Evolutionary conservation across 2,329 filamentous ascomycete species (phyloP).

Genomic region (Tolypocladium inflatum): DNA sequence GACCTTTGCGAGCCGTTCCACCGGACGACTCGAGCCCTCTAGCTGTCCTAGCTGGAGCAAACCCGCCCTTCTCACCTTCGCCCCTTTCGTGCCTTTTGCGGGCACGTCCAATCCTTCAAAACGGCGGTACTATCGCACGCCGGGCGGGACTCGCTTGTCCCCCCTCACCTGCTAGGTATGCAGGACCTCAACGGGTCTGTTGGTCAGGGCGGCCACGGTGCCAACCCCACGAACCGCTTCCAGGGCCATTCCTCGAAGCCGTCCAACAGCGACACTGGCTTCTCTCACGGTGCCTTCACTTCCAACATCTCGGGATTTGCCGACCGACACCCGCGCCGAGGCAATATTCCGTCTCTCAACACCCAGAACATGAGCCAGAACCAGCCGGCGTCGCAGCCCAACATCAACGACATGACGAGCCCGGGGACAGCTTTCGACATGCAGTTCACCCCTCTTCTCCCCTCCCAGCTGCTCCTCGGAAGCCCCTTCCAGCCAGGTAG

Average conservation of each 20-base stretch:
- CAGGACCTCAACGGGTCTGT: slow-evolving; percentile 68
- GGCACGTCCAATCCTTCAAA: slow-evolving; percentile 57
- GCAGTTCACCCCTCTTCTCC: slow-evolving; percentile 95
- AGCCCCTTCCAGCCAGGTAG: slow-evolving; percentile 96
- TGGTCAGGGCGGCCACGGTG: slow-evolving; percentile 25
- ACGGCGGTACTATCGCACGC: slow-evolving; percentile 73
- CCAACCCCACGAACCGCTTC: slow-evolving; percentile 52
- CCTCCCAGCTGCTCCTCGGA: slow-evolving; percentile 86
- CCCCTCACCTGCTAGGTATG: slow-evolving; percentile 83
- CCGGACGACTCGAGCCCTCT: background rate
- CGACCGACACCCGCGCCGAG: slow-evolving; percentile 75
- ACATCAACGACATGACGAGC: slow-evolving; percentile 66
- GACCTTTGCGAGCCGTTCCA: background rate
- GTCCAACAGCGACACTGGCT: slow-evolving; percentile 75
- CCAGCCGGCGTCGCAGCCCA: slow-evolving; percentile 33
- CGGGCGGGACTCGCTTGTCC: slow-evolving; percentile 77
- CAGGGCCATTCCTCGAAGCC: slow-evolving; percentile 68
- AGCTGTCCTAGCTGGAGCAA: background rate
- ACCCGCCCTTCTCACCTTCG: slow-evolving; percentile 5
- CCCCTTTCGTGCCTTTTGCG: slow-evolving; percentile 35
- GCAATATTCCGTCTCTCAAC: slow-evolving; percentile 87
- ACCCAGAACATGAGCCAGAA: slow-evolving; percentile 55
- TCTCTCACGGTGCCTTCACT: slow-evolving; percentile 86
- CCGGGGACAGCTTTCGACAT: slow-evolving; percentile 90
- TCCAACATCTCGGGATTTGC: slow-evolving; percentile 80